Evolutionary conservation across 208 protist genomes (phyloP).

Genomic region (Porcisia deanei): DNA sequence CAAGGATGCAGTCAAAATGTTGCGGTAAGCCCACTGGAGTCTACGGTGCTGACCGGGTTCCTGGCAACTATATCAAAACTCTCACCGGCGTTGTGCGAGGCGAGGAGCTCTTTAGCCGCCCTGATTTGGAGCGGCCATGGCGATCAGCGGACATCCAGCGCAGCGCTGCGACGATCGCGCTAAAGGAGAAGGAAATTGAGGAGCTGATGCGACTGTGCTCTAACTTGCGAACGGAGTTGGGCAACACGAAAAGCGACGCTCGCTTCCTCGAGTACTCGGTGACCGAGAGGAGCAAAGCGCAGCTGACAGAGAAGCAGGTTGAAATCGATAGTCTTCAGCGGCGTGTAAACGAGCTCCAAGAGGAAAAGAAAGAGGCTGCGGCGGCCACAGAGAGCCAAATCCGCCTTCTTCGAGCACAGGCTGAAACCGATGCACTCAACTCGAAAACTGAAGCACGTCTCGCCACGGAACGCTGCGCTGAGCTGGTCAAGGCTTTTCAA

Average conservation of each 20-base stretch:
- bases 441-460: conserved; percentile 62
- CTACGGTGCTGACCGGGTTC: conserved; percentile 67
- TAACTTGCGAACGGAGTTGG: conserved; percentile 71
- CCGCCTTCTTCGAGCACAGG: conserved; percentile 65
- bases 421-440: conserved; percentile 59
- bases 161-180: conserved; percentile 45
- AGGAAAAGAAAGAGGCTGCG: conserved; percentile 42
- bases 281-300: conserved; percentile 48
- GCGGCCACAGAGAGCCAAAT: conserved; percentile 72
- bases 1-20: conserved; percentile 15
- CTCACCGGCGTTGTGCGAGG: conserved; percentile 74
- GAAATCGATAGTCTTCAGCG: conserved; percentile 37
- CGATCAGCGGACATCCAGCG: conserved; percentile 51
- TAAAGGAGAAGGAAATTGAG: conserved; percentile 92
- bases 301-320: conserved; percentile 49
- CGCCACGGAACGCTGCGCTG: conserved; percentile 44
- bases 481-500: conserved; percentile 57
- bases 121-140: conserved; percentile 90
- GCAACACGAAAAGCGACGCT: conserved; percentile 75
- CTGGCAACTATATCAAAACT: conserved; percentile 74
- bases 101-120: conserved; percentile 85
- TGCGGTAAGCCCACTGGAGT: conserved; percentile 55
- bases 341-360: conserved; percentile 39
- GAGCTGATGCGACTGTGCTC: conserved; percentile 82
- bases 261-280: conserved; percentile 68